These are phyloP conservation scores for Phytophthora citricola DNA, from an alignment of 352 stramenopile species.

Conservation along the genomic window DNA sequence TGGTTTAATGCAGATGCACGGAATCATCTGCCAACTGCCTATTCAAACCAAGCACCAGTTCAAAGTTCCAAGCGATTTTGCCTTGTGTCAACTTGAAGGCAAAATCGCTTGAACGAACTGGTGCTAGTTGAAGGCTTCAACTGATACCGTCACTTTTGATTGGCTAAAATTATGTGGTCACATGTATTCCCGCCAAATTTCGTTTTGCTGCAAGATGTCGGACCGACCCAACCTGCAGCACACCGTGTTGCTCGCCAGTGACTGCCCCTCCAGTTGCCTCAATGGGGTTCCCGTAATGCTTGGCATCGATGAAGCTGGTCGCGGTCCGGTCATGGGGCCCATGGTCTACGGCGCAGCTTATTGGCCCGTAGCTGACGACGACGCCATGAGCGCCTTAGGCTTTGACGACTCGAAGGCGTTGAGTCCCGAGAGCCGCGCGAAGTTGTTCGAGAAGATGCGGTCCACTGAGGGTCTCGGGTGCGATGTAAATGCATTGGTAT, in stretches of 20 bases:
- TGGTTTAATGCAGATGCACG: no score
- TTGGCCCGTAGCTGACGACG: slow-evolving; percentile 80
- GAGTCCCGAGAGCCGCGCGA: slow-evolving; percentile 83
- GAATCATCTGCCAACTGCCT: no score
- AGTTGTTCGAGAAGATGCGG: slow-evolving; percentile 91
- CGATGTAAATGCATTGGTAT: slow-evolving; percentile 11
- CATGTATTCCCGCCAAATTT: slow-evolving; percentile 13
- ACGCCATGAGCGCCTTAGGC: slow-evolving; percentile 81
- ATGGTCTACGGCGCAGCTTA: slow-evolving; percentile 96
- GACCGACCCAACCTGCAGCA: slow-evolving; percentile 50
- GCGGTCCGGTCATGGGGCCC: slow-evolving; percentile 93
- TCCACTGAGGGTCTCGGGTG: slow-evolving; percentile 70
- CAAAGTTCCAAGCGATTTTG: no score
- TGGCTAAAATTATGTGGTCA: slow-evolving; percentile 5
- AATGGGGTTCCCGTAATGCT: slow-evolving; percentile 85
- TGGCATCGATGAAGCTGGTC: slow-evolving; percentile 95
- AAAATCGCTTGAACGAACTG: no score
- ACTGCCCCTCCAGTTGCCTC: slow-evolving; percentile 66
- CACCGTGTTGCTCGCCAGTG: slow-evolving; percentile 63
- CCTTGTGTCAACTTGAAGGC: no score
- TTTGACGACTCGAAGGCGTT: slow-evolving; percentile 97
- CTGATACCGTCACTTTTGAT: background rate
- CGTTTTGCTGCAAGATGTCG: slow-evolving; percentile 14
- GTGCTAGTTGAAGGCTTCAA: no score
- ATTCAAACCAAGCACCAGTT: no score